These are phyloP conservation scores for Botrytis tulipae DNA, from an alignment of 2,329 filamentous ascomycete genomes.

Conservation along the genomic window DNA sequence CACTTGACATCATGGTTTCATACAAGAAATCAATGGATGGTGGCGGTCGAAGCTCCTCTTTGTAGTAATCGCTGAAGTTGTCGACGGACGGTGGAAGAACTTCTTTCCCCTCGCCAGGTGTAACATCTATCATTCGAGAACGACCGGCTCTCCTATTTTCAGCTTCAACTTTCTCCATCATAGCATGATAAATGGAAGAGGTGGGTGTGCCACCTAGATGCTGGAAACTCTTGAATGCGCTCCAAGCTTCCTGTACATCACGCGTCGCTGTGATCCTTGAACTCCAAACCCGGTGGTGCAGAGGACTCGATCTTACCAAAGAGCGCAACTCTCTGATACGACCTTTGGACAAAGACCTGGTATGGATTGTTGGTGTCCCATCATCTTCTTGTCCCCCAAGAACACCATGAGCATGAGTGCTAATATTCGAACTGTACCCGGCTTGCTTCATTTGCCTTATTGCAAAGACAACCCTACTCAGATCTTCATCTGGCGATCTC, in stretches of 20 bases:
- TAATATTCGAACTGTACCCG: slow-evolving; percentile 48
- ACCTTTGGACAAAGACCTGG: slow-evolving; percentile 40
- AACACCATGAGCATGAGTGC: slow-evolving; percentile 51
- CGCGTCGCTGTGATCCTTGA: slow-evolving; percentile 57
- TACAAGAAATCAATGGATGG: slow-evolving; percentile 55
- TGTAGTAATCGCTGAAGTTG: slow-evolving; percentile 64
- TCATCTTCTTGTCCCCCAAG: slow-evolving; percentile 53
- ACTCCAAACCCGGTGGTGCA: slow-evolving; percentile 47
- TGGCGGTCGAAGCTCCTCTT: slow-evolving; percentile 60
- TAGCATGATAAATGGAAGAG: slow-evolving; percentile 53
- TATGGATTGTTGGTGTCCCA: slow-evolving; percentile 57
- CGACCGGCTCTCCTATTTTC: slow-evolving; percentile 34
- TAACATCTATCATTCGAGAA: slow-evolving; percentile 29
- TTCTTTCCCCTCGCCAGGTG: slow-evolving; percentile 62
- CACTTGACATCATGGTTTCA: slow-evolving; percentile 51
- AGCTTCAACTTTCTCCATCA: slow-evolving; percentile 57
- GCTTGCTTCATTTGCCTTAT: slow-evolving; percentile 55
- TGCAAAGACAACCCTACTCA: slow-evolving; percentile 53
- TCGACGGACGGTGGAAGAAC: slow-evolving; percentile 52
- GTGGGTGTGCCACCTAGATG: slow-evolving; percentile 40
- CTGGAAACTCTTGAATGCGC: slow-evolving; percentile 41
- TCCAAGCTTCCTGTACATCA: slow-evolving; percentile 62
- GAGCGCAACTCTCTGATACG: slow-evolving; percentile 2
- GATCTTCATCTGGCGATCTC: slow-evolving; percentile 50
- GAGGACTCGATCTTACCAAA: slow-evolving; percentile 16